Base-by-base conservation (phyloP, 768 basidiomycete species). In the Trametes cinnabarina region DNA sequence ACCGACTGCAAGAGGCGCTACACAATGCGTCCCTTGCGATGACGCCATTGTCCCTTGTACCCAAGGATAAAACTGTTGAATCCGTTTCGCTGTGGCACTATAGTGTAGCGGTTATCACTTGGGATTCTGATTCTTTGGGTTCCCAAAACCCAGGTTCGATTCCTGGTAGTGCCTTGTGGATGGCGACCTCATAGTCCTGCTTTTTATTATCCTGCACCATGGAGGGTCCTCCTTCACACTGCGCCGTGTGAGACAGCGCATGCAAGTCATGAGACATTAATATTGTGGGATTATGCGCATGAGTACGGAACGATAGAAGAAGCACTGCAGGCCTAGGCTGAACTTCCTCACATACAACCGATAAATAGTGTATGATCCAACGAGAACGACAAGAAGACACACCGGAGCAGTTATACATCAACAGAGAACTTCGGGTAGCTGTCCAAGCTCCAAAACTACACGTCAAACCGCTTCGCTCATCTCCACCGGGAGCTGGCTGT, bases 401-500 rank as follows among this genome's bases (percentile, higher is more conserved):
- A 39, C 15, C 14, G n/a, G 11, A 39, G n/a, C 37, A 39, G 12
- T 32, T 15, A 39, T 39, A 39, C 14, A 39, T 39, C 12, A 12
- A n/a, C 34, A 39, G 37, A 8, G n/a, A 39, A 46, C 44, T 22
- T 46, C 42, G 20, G 26, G 11, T 7, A n/a, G 34, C 51, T 23
- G 46, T 55, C 54, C 54, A 12, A 17, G 25, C 20, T 4, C 19
- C n/a, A n/a, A 9, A 26, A 41, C n/a, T 32, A 15, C 11, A n/a
- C n/a, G 9, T 39, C 37, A 70, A n/a, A 70, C 69, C 32, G 57
- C 25, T 23, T 70, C 67, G 51, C 61, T 65, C 69, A 68, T 65
- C 60, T 92, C 91, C 20, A 90, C 79, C 20, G 90, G 86, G 53
- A 93, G 65, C 65, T 83, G 87, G 49, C 79, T 82, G 65, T 93